These are phyloP conservation scores for Thuidium tamariscinum DNA, from an alignment of 225 moss, liverwort and hornwort species.

Conservation along the genomic window DNA sequence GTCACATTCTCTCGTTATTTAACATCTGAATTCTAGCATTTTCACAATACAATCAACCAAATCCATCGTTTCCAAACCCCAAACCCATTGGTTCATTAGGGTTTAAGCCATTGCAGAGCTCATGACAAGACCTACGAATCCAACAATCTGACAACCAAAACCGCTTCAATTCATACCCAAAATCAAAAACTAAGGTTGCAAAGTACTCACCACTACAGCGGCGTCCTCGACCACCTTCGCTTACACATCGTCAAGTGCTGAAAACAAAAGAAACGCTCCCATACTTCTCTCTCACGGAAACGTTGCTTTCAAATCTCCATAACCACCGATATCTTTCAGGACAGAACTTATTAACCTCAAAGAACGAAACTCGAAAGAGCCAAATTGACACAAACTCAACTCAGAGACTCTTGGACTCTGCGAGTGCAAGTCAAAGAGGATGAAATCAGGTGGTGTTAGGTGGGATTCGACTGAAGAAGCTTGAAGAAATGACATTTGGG, in stretches of 20 bases:
- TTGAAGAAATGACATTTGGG: neutral
- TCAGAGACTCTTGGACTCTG: neutral
- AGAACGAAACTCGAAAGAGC: neutral
- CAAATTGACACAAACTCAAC: neutral
- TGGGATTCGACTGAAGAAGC: neutral
- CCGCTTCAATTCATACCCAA: neutral
- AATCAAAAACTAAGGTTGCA: neutral
- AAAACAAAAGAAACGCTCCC: neutral
- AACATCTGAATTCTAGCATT: neutral
- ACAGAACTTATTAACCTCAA: neutral
- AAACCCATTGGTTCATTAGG: neutral
- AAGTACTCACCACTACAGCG: neutral
- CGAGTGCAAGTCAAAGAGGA: neutral
- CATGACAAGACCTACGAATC: neutral
- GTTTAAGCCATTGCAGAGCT: neutral
- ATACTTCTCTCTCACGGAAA: neutral
- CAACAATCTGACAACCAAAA: neutral
- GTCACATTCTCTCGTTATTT: neutral
- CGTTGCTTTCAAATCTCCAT: neutral
- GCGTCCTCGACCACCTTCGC: neutral
- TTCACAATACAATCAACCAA: neutral
- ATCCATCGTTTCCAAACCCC: neutral
- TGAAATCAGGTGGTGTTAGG: neutral
- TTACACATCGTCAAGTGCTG: constrained; percentile 18
- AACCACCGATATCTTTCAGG: neutral